Evolutionary conservation across 1,284 basidiomycete genomes (phyloP), one percentile per base, ranked within the genome.

Genomic region (Tylopilus orsonianus): DNA sequence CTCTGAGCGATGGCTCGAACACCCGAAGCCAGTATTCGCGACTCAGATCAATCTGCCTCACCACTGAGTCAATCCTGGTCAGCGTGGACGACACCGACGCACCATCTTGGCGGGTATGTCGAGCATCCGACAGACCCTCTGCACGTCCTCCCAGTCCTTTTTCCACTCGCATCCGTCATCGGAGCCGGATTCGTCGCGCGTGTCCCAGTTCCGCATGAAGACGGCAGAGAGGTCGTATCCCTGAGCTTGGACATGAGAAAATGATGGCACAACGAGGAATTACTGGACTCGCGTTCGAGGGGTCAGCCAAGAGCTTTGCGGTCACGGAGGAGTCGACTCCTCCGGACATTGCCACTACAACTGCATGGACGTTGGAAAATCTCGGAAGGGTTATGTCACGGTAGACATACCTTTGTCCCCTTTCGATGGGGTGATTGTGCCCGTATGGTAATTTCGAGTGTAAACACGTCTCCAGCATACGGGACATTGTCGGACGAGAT

Each of bases 151-250:
- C 90, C 91, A 98, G 60, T 98, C 95, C 48, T 84, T 86, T 68
- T 97, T 88, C 96, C 96, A 98, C 61, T 92, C 87, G 64, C 96
- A 97, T 0, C 92, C 91, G 27, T 76, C 74, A 59, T 88, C 83
- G 8, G 76, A 79, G 35, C 78, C 87, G 37, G 75, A 81, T 68
- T 87, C 87, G 59, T 87, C 81, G 41, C 80, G 76, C 14, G 78
- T 84, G 58, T 85, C 93, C 95, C 96, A 98, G 56, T 98, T 97
- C 20, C 93, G 82, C 96, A 97, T 97, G 69, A 88, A 98, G 0
- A 97, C 79, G 2, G 93, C 93, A 47, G 82, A 89, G 14, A 93
- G 77, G 59, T 93, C 81, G 57, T 85, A 88, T 53, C 87, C 87
- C 83, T 90, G 20, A 37, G 41, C n/a, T 26, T 10, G 26, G 23